phyloP scores from a whole-genome alignment of 1,284 basidiomycete genomes.

The Apiotrichum gamsii region DNA sequence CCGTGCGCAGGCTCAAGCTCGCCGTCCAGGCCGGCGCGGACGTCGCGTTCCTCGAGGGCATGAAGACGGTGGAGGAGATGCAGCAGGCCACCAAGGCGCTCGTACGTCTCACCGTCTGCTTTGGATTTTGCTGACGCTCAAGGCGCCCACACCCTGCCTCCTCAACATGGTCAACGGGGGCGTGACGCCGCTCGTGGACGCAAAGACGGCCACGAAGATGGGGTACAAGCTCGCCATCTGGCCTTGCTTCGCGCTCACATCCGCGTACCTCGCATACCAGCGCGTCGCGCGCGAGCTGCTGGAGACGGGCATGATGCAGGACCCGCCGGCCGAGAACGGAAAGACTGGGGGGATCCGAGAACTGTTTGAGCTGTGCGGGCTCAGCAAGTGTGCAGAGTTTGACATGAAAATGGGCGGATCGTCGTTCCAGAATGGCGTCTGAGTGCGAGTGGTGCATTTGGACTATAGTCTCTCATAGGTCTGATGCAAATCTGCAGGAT shows the following conservation, averaged over 20 bases:
- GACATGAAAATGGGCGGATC: conserved; percentile 9
- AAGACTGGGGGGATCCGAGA: conserved; percentile 6
- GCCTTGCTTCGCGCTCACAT: conserved; percentile 15
- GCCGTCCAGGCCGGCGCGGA: conserved; percentile 57
- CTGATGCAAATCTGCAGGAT: too few species aligned
- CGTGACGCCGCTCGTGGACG: conserved; percentile 65
- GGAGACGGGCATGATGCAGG: conserved; percentile 6
- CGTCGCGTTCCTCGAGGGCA: conserved; percentile 78
- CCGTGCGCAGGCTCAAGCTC: conserved; percentile 55
- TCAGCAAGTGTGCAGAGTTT: conserved; percentile 3
- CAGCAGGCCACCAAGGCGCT: conserved; percentile 59
- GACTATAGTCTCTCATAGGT: too few species aligned
- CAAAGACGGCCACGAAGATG: conserved; percentile 18
- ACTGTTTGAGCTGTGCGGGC: conserved; percentile 8
- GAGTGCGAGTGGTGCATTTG: too few species aligned
- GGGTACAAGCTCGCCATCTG: conserved; percentile 18
- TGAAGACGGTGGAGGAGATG: conserved; percentile 62
- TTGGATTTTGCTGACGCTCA: conserved; percentile 14
- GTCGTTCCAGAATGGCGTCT: conserved; percentile 3
- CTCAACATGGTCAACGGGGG: conserved; percentile 72
- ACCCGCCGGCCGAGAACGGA: background rate
- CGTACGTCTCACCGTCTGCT: conserved; percentile 47
- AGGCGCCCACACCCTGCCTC: conserved; percentile 49
- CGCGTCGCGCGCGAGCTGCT: conserved; percentile 8
- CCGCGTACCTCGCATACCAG: conserved; percentile 14